Base-by-base conservation (phyloP, 2,329 filamentous ascomycete genomes). In the Stylonectria norvegica region DNA sequence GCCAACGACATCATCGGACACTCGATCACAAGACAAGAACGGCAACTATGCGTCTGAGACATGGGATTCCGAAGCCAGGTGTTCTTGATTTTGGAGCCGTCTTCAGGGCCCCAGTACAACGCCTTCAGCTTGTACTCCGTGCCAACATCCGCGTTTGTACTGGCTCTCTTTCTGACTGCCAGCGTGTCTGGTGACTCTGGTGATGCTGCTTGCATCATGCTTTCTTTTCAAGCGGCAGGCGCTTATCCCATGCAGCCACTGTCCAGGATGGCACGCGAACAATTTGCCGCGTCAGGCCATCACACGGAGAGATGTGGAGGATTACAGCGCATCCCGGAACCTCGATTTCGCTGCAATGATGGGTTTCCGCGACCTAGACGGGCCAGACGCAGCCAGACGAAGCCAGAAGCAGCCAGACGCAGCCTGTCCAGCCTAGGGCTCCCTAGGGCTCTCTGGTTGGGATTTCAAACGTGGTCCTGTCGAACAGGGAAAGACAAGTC, bases 171-270 rank as follows among this genome's bases (percentile, higher is more conserved):
- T 29, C 38, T 45, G 34, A 20, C 37, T 44, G 16, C 22, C 12
- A 30, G 44, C 45, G 38, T 40, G 30, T 46, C 49, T 37, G 34
- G 40, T 43, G 38, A 44, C 28, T 46, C 49, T 37, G 34, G 40
- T 43, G 38, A 44, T 44, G 42, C 47, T 40, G 36, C 45, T 29
- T 29, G 27, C 34, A 41, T 41, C 40, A 15, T 37, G 34, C 54
- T 34, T 34, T 42, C 42, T 50, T 42, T 34, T 37, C 33, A 23
- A 36, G 46, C 36, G 46, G 43, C 34, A 44, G 39, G 47, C 47
- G 45, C 47, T 38, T 52, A 44, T 52, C 38, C 42, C 40, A 53
- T 55, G 53, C 49, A 55, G 50, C 53, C 51, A 55, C 51, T 36
- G 42, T 45, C 43, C 35, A 42, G 42, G 52, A 54, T 57, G 20